phyloP scores from a whole-genome alignment of 768 basidiomycete species.

The Clitopilus hobsonii region DNA sequence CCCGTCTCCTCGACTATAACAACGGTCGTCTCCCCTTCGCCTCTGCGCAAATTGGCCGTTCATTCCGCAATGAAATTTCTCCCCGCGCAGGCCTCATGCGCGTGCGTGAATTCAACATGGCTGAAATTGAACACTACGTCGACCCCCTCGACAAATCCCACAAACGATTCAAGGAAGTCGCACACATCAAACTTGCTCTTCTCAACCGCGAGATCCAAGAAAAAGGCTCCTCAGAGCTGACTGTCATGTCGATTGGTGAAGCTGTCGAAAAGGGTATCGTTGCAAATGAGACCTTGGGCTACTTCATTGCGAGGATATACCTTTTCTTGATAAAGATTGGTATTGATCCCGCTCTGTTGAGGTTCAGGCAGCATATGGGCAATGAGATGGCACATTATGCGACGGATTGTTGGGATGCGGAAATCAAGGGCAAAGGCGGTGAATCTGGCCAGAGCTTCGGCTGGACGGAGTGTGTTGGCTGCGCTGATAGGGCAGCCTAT shows the following conservation, averaged over 20 bases:
- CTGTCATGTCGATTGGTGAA: conserved; percentile 74
- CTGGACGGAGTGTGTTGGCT: conserved; percentile 99
- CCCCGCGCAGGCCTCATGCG: conserved; percentile 94
- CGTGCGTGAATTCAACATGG: conserved; percentile 99
- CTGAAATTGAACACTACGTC: conserved; percentile 98
- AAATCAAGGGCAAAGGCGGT: conserved; percentile 65
- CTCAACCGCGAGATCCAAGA: conserved; percentile 83
- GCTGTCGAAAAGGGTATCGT: conserved; percentile 84
- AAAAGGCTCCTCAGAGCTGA: conserved; percentile 62
- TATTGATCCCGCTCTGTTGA: conserved; percentile 73
- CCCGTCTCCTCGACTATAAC: conserved; percentile 95
- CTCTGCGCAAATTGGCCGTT: conserved; percentile 92
- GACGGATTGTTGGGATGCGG: conserved; percentile 99
- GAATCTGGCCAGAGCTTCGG: conserved; percentile 41
- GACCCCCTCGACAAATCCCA: conserved; percentile 92
- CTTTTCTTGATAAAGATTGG: conserved; percentile 90
- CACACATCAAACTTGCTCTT: conserved; percentile 68
- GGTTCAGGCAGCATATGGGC: conserved; percentile 97
- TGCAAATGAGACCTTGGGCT: conserved; percentile 96
- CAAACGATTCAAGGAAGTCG: conserved; percentile 75
- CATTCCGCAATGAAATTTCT: conserved; percentile 98
- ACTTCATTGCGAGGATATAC: conserved; percentile 91
- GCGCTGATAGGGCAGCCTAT: conserved; percentile 97
- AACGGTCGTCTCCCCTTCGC: conserved; percentile 96
- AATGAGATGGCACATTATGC: conserved; percentile 99